phyloP scores from a whole-genome alignment of 805 yeast species.

The Lipomyces japonicus region DNA sequence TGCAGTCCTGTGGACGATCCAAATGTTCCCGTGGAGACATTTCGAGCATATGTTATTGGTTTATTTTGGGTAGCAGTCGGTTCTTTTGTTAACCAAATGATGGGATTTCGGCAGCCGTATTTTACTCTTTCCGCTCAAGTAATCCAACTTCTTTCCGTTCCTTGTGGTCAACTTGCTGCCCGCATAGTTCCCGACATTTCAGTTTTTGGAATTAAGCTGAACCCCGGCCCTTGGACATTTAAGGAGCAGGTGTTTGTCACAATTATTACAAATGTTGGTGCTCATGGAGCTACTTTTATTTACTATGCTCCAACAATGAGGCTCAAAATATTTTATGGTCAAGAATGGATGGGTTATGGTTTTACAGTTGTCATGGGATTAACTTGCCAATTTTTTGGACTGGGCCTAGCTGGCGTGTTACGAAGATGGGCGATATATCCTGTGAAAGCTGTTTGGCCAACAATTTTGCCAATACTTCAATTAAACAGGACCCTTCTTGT shows the following conservation, averaged over 20 bases:
- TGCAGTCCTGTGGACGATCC: conserved; percentile 58
- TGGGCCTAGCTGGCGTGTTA: conserved; percentile 63
- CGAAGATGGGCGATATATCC: conserved; percentile 58
- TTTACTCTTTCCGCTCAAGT: conserved; percentile 50
- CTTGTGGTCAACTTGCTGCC: conserved; percentile 50
- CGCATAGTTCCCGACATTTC: conserved; percentile 45
- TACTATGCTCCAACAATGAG: conserved; percentile 5
- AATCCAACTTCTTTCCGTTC: conserved; percentile 56
- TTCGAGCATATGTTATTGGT: conserved; percentile 53
- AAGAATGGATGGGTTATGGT: conserved; percentile 41
- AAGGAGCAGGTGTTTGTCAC: conserved; percentile 66
- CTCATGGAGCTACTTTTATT: neutral
- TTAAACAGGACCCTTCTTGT: conserved; percentile 36
- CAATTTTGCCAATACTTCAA: conserved; percentile 47
- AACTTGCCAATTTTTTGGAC: conserved; percentile 59
- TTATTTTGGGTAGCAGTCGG: conserved; percentile 54
- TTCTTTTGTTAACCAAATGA: conserved; percentile 56
- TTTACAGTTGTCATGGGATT: conserved; percentile 52
- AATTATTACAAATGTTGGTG: conserved; percentile 32
- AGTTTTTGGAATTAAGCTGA: conserved; percentile 38
- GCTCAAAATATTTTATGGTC: conserved; percentile 35
- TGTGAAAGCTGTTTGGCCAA: conserved; percentile 57
- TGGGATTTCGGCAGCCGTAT: conserved; percentile 53
- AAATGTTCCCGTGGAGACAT: conserved; percentile 48
- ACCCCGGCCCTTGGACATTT: conserved; percentile 62